Base-by-base conservation (phyloP, 257 asterid species). In the Asclepias syriaca region DNA sequence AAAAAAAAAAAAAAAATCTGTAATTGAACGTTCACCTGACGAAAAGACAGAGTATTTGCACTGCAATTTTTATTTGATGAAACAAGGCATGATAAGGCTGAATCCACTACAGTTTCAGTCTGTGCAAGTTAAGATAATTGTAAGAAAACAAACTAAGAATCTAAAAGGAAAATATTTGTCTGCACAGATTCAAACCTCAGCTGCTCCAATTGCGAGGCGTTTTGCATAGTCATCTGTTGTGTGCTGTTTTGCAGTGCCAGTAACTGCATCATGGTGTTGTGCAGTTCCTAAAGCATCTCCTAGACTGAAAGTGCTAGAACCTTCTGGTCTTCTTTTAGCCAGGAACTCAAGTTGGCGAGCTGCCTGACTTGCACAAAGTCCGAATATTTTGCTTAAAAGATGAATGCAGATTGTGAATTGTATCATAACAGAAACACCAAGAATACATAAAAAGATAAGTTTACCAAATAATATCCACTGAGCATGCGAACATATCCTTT, bases 201-300 rank as follows among this genome's bases (percentile, higher is more conserved):
- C 75, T 34, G 87, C 80, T 70, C 98, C 98, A 78, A 92, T 87
- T 46, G 96, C 91, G 74, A 92, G 78, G 65, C 97, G 94, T 78
- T 92, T 92, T 57, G 92, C 89, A 78, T 90, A 92, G 86, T 92
- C 98, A 22, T 92, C 64, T n/a, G 97, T 90, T 39, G 97, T 87
- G 70, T 92, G 98, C 80, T 88, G 96, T 79, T 81, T 87, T 65
- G 98, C 96, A 70, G 98, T 90, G 71, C 98, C 98, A 50, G 79
- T 79, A 67, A 86, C 76, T 70, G 98, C 98, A 79, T 92, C 98
- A 68, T 92, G 98, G 81, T 92, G 98, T 75, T 92, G 98, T 55
- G 92, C 86, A 75, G 85, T 76, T 66, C 94, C 98, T 70, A 92
- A 75, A 55, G 94, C 96, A 77, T 92, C 86, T 74, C 92, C 96